Evolutionary conservation across 2,329 filamentous ascomycete species (phyloP).

Genomic region (Aspergillus udagawae): DNA sequence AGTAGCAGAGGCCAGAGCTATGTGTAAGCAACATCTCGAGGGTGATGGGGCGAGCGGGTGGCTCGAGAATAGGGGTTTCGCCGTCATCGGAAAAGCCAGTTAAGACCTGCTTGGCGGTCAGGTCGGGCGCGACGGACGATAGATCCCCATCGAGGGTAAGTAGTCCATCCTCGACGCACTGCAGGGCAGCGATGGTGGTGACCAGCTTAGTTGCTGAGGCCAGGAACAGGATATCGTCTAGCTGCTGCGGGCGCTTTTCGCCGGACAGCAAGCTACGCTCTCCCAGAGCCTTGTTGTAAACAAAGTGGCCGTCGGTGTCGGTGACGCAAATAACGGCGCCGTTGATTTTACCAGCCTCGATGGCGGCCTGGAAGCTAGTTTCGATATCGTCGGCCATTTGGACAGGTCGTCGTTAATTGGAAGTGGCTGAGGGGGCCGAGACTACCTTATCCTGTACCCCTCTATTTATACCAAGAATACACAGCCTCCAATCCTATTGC

Average conservation of each 20-base stretch:
- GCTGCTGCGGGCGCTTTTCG: conserved; percentile 35
- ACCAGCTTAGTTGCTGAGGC: conserved; percentile 43
- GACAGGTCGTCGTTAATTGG: too few species aligned
- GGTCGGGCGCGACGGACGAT: conserved; percentile 44
- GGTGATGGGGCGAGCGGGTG: conserved; percentile 41
- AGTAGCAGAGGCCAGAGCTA: conserved; percentile 48
- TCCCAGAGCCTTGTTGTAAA: conserved; percentile 40
- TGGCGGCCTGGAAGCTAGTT: conserved; percentile 36
- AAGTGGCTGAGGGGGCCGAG: too few species aligned
- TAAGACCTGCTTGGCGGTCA: conserved; percentile 47
- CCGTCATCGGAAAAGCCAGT: conserved; percentile 43
- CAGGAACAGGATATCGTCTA: conserved; percentile 20
- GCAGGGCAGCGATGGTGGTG: conserved; percentile 51
- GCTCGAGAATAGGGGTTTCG: conserved; percentile 29
- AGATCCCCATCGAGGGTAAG: conserved; percentile 48
- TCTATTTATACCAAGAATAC: neutral
- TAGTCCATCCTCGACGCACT: conserved; percentile 52
- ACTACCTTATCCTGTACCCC: neutral
- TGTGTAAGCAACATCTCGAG: conserved; percentile 52
- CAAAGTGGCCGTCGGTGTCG: conserved; percentile 36
- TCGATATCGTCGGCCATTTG: conserved; percentile 33
- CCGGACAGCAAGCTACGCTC: conserved; percentile 39
- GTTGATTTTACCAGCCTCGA: conserved; percentile 43
- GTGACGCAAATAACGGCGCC: conserved; percentile 44
- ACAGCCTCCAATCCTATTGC: too few species aligned